phyloP scores from a whole-genome alignment of 805 yeast species.

The Candida silvicultrix region DNA sequence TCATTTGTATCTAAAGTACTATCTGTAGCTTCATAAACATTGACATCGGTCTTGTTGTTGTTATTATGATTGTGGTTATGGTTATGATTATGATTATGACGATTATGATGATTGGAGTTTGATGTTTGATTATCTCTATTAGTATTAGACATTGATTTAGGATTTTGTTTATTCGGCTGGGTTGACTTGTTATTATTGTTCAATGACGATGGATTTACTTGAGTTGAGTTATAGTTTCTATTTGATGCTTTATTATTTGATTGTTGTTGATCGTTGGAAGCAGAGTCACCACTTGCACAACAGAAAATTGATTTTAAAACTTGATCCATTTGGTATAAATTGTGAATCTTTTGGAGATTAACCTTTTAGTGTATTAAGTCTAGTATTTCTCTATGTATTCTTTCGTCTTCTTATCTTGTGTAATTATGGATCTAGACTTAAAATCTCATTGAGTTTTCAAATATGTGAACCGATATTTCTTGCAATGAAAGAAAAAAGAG shows the following conservation, averaged over 20 bases:
- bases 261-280: slow-evolving; percentile 11
- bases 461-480: too few species aligned
- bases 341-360: too few species aligned
- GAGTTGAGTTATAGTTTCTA: background rate
- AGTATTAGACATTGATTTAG: background rate
- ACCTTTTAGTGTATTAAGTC: background rate
- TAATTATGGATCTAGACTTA: too few species aligned
- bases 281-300: slow-evolving; percentile 22
- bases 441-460: too few species aligned
- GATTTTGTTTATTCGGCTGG: background rate
- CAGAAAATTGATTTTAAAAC: slow-evolving; percentile 29
- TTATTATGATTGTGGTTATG: slow-evolving; percentile 1
- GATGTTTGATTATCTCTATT: too few species aligned
- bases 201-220: too few species aligned
- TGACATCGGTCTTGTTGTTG: slow-evolving; percentile 16
- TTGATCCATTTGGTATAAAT: slow-evolving; percentile 25
- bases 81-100: background rate
- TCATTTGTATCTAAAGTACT: slow-evolving; percentile 15
- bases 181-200: background rate
- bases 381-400: too few species aligned
- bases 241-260: slow-evolving; percentile 1
- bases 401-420: too few species aligned
- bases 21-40: slow-evolving; percentile 24
- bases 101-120: too few species aligned
- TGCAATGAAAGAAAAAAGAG: too few species aligned